These are phyloP conservation scores for Camellia lanceoleosa DNA, from an alignment of 148 eudicot species.

Conservation along the genomic window DNA sequence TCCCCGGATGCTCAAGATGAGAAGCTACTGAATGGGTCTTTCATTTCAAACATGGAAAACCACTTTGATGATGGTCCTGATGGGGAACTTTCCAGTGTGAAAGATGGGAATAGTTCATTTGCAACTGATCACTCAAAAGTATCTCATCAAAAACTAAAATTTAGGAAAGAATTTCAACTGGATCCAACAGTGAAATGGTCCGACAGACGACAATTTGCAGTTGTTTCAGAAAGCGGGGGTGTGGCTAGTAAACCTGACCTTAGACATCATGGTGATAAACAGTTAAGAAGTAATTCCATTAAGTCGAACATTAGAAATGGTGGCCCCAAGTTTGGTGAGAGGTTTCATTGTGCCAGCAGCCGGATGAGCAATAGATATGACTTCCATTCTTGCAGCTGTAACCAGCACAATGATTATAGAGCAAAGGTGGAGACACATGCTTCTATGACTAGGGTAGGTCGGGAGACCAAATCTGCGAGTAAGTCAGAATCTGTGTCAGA, in stretches of 20 bases:
- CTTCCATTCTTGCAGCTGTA: conserved; percentile 59
- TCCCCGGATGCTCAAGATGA: conserved; percentile 51
- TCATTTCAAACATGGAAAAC: conserved; percentile 29
- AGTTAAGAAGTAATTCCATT: conserved; percentile 38
- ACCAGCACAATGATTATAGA: conserved; percentile 55
- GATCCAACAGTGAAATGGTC: conserved; percentile 52
- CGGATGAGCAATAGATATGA: conserved; percentile 46
- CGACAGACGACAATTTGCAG: conserved; percentile 48
- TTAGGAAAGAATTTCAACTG: conserved; percentile 37
- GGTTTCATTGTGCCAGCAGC: conserved; percentile 38
- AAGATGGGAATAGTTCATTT: conserved; percentile 40
- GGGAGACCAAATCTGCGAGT: conserved; percentile 42
- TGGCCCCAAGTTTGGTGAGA: conserved; percentile 53
- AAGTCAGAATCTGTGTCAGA: conserved; percentile 47
- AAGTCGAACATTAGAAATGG: conserved; percentile 47
- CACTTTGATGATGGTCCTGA: conserved; percentile 38
- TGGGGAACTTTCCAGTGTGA: conserved; percentile 32
- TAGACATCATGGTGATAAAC: conserved; percentile 61
- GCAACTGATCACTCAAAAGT: conserved; percentile 41
- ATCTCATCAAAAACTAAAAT: conserved; percentile 43
- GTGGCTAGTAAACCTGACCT: conserved; percentile 42
- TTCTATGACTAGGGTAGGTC: conserved; percentile 29
- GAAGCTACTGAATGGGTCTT: conserved; percentile 35
- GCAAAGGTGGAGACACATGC: conserved; percentile 41
- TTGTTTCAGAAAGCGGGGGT: conserved; percentile 41